Evolutionary conservation across 2,329 filamentous ascomycete species (phyloP).

Genomic region (Fusarium begoniae): DNA sequence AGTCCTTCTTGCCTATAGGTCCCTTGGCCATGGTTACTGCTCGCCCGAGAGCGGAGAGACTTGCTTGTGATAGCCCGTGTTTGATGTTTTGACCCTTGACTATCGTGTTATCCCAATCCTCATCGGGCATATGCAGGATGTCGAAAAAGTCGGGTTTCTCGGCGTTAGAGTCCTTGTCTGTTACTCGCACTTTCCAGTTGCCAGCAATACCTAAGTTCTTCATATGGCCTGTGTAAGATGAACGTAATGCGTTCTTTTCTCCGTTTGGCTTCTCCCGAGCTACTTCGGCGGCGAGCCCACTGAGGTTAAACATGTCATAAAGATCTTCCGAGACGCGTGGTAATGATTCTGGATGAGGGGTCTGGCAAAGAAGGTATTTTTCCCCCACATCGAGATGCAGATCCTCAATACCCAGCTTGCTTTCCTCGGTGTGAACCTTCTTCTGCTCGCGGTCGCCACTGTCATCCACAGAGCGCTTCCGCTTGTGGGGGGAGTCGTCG

Average conservation of each 20-base stretch:
- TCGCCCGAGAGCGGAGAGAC: slow-evolving; percentile 55
- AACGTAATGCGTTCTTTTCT: slow-evolving; percentile 72
- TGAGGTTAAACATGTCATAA: slow-evolving; percentile 66
- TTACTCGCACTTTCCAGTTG: slow-evolving; percentile 67
- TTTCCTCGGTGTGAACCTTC: slow-evolving; percentile 70
- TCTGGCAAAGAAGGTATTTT: slow-evolving; percentile 74
- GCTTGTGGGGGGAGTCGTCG: slow-evolving; percentile 67
- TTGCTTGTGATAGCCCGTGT: slow-evolving; percentile 59
- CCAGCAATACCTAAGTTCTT: slow-evolving; percentile 70
- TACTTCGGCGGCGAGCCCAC: slow-evolving; percentile 66
- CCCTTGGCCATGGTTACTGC: slow-evolving; percentile 68
- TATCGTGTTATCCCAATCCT: slow-evolving; percentile 64
- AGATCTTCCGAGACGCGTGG: slow-evolving; percentile 65
- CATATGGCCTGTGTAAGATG: slow-evolving; percentile 75
- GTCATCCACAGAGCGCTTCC: slow-evolving; percentile 68
- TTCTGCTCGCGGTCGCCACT: slow-evolving; percentile 65
- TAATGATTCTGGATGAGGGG: slow-evolving; percentile 59
- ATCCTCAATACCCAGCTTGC: slow-evolving; percentile 69
- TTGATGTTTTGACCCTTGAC: slow-evolving; percentile 65
- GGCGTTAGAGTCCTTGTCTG: slow-evolving; percentile 57
- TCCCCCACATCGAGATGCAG: slow-evolving; percentile 72
- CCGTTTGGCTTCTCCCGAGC: slow-evolving; percentile 71
- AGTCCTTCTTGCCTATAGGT: slow-evolving; percentile 61
- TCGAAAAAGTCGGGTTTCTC: slow-evolving; percentile 59
- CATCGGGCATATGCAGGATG: slow-evolving; percentile 61